These are phyloP conservation scores for Raddia distichophylla DNA, from an alignment of 176 grass and related monocot genomes.

Conservation along the genomic window DNA sequence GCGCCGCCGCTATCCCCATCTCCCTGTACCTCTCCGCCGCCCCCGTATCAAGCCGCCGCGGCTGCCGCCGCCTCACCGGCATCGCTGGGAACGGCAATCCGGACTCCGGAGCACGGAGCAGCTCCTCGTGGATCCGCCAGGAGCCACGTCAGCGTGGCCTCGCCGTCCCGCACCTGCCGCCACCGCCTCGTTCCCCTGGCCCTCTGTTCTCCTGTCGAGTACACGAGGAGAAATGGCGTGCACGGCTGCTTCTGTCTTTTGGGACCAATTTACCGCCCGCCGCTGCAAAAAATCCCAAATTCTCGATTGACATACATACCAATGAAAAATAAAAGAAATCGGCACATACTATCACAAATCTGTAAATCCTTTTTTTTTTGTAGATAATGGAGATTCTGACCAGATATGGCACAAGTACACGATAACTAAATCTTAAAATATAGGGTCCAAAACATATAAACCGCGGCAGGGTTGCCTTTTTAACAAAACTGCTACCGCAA, in stretches of 20 bases:
- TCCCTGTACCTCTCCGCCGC: conserved; percentile 54
- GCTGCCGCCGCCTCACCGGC: conserved; percentile 47
- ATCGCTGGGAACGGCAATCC: conserved; percentile 11
- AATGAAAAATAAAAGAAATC: too few relatives aligned
- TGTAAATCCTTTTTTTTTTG: too few relatives aligned
- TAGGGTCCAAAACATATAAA: too few relatives aligned
- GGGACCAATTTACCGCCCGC: not conserved
- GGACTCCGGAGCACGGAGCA: not conserved
- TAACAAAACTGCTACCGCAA: too few relatives aligned
- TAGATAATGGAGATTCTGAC: too few relatives aligned
- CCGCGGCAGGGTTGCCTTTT: too few relatives aligned
- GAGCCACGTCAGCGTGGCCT: not conserved
- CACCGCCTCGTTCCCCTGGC: not conserved
- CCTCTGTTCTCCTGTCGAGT: not conserved
- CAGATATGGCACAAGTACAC: too few relatives aligned
- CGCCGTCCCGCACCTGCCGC: not conserved
- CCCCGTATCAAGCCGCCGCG: conserved; percentile 43
- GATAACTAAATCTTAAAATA: too few relatives aligned
- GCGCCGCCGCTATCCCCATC: conserved; percentile 54
- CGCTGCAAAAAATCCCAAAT: too few relatives aligned
- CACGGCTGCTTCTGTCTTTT: not conserved
- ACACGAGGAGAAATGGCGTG: not conserved
- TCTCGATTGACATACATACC: too few relatives aligned
- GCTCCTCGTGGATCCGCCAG: conserved; percentile 2
- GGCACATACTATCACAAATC: too few relatives aligned